Percentiles rank a stretch among this genome's conserved stretches.
Evolutionary conservation across 1,284 basidiomycete species (phyloP).

Genomic region (Fereydounia khargensis): DNA sequence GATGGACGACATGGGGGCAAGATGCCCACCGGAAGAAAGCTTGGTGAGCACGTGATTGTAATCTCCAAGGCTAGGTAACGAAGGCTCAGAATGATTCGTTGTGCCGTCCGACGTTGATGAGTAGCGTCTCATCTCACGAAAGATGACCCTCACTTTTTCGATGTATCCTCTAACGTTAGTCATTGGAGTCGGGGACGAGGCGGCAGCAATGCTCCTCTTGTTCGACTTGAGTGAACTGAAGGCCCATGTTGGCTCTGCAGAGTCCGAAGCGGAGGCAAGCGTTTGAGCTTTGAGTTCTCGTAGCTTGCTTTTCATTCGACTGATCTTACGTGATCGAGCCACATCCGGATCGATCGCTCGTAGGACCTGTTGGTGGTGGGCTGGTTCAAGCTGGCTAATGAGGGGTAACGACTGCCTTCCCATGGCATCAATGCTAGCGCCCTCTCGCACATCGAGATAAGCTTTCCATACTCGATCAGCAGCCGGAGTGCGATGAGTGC

Average conservation of each 20-base stretch:
- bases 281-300: neutral
- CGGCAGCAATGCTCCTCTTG: conserved; percentile 14
- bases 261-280: neutral
- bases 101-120: conserved; percentile 4
- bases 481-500: conserved; percentile 12
- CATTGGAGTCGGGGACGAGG: too few species aligned
- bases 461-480: conserved; percentile 36
- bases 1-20: conserved; percentile 35
- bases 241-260: too few species aligned
- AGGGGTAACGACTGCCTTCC: too few species aligned
- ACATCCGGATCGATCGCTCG: conserved; percentile 38
- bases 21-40: conserved; percentile 36
- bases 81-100: neutral
- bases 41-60: conserved; percentile 42
- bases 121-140: conserved; percentile 30
- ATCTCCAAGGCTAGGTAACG: conserved; percentile 26
- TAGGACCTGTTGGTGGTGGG: conserved; percentile 23
- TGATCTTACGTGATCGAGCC: conserved; percentile 7
- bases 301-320: conserved; percentile 13
- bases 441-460: conserved; percentile 28
- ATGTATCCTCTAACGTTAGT: conserved; percentile 25
- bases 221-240: conserved; percentile 11
- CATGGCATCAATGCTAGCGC: too few species aligned
- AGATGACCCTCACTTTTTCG: conserved; percentile 33
- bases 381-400: conserved; percentile 19